Percentiles rank a stretch among this genome's conserved stretches.
phyloP scores from a whole-genome alignment of 2,329 filamentous ascomycete species.

The Aspergillus clavatus region DNA sequence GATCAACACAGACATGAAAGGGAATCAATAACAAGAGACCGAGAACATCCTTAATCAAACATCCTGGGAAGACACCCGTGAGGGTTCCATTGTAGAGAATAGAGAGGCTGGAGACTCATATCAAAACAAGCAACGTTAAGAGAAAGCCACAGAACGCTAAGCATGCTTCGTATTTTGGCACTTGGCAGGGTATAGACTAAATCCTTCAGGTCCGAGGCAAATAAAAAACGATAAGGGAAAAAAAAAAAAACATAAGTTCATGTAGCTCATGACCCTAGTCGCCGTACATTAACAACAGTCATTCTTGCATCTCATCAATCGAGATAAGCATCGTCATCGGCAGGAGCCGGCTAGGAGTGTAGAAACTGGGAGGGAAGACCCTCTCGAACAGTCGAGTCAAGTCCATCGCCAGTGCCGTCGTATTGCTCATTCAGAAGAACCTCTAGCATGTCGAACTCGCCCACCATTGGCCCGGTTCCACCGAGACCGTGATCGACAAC shows the following conservation, averaged over 20 bases:
- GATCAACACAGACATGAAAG: too few species aligned
- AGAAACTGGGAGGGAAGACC: conserved; percentile 26
- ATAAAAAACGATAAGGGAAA: neutral
- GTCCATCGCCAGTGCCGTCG: conserved; percentile 26
- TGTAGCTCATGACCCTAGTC: too few species aligned
- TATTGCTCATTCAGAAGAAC: conserved; percentile 43
- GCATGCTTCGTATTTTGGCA: neutral
- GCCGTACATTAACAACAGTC: too few species aligned
- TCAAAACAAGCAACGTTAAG: neutral
- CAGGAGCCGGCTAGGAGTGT: conserved; percentile 6
- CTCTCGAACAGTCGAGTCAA: conserved; percentile 3
- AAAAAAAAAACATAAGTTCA: neutral
- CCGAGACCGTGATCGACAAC: conserved; percentile 51
- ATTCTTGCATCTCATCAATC: neutral
- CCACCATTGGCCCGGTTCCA: conserved; percentile 58
- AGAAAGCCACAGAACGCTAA: neutral
- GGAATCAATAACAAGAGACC: too few species aligned
- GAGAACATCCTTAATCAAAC: too few species aligned
- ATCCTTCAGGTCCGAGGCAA: neutral
- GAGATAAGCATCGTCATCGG: neutral
- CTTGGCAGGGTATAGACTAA: neutral
- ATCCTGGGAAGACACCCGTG: too few species aligned
- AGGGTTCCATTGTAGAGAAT: neutral
- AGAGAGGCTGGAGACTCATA: neutral
- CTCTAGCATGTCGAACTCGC: conserved; percentile 49